Evolutionary conservation across 345 rosid genomes (phyloP), one percentile per base, ranked within the genome.

Genomic region (Psidium guajava): DNA sequence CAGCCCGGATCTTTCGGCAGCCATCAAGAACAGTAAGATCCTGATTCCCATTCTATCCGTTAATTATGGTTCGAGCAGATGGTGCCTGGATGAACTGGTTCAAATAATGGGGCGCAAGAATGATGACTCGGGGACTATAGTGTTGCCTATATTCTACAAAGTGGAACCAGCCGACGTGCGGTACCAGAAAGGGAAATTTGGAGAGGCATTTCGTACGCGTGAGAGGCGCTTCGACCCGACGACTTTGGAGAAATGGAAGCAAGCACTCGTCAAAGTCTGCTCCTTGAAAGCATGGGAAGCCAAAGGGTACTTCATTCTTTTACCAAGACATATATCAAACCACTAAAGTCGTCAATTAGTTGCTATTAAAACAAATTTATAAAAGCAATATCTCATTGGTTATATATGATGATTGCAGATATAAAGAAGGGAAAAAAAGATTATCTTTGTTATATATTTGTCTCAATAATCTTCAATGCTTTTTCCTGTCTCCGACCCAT

Each of bases 111-210:
- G 27, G 21, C 27, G 21, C 21, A 0, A 61, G 10, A 61, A 61
- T 14, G 14, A 6, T 6, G n/a, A 2, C 69, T 12, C 7, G 20
- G 10, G 9, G 20, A 7, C 0, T 6, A 0, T 13, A 27, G 1
- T 27, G 20, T 59, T 27, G 73, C 40, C 74, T 6, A 27, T 61
- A 27, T 61, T 61, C 10, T 61, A 14, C 40, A 61, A 61, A 27
- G 74, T 27, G 74, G 8, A 8, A 27, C 10, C 0, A 27, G 74
- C 9, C 1, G 10, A 27, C 0, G 40, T 61, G 18, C 21, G 11
- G 14, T 9, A 61, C n/a, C 40, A 61, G 14, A 6, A 0, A 0
- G 21, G 21, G 21, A 61, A 36, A 3, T 61, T 61, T 61, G 74
- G 74, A 61, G 6, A 61, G 21, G 21, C 40, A 28, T 61, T 61